Percentiles rank a stretch among this genome's conserved stretches.
phyloP scores from a whole-genome alignment of 108 stramenopile species.

The Aurantiochytrium sp. region DNA sequence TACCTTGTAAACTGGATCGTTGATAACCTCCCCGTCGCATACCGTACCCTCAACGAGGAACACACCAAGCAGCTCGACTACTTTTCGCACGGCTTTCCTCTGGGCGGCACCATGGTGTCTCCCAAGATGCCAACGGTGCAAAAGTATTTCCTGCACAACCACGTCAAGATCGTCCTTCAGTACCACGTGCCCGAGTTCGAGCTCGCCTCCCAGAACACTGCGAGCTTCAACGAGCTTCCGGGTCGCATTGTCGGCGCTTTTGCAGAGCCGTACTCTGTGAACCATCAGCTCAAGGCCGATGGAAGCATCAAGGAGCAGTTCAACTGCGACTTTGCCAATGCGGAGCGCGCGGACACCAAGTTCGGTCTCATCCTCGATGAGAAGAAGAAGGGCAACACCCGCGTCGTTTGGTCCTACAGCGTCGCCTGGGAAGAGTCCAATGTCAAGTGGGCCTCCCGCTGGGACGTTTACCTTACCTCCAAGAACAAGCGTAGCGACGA shows the following conservation, averaged over 20 bases:
- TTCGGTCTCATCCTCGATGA: slow-evolving; percentile 40
- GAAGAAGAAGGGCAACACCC: slow-evolving; percentile 39
- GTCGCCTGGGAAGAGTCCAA: slow-evolving; percentile 79
- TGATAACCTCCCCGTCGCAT: slow-evolving; percentile 85
- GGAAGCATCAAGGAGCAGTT: slow-evolving; percentile 32
- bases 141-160: slow-evolving; percentile 67
- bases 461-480: slow-evolving; percentile 92
- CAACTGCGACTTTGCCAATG: slow-evolving; percentile 51
- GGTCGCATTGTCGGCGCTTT: slow-evolving; percentile 88
- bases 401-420: slow-evolving; percentile 96
- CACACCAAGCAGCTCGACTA: slow-evolving; percentile 46
- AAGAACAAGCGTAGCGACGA: slow-evolving; percentile 81
- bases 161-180: slow-evolving; percentile 81
- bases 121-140: background rate
- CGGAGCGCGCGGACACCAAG: slow-evolving; percentile 55
- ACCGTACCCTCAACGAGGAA: slow-evolving; percentile 61
- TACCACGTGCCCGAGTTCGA: slow-evolving; percentile 71
- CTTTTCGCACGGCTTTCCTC: slow-evolving; percentile 83
- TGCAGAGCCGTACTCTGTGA: slow-evolving; percentile 81
- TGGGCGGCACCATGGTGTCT: slow-evolving; percentile 60
- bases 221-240: slow-evolving; percentile 49
- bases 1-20: slow-evolving; percentile 98
- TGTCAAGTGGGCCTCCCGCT: slow-evolving; percentile 87
- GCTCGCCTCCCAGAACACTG: slow-evolving; percentile 16
- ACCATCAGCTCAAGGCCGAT: slow-evolving; percentile 40